These are phyloP conservation scores for Phycomyces nitens DNA, from an alignment of 192 early-diverging fungal species.

Conservation along the genomic window DNA sequence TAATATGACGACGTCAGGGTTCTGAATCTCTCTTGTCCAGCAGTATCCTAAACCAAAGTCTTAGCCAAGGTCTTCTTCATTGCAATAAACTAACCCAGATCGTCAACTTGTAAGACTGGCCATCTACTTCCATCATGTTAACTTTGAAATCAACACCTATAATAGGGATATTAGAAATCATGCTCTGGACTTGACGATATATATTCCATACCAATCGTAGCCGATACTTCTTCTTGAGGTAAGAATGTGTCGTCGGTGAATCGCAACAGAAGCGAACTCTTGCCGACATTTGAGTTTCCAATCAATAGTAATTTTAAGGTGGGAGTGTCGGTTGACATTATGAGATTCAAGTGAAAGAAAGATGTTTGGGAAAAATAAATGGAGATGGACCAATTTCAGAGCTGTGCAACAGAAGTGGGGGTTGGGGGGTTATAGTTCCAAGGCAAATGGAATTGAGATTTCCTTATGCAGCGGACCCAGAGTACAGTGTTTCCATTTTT, in stretches of 20 bases:
- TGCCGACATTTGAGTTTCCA: constrained; percentile 94
- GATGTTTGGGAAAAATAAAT: constrained; percentile 5
- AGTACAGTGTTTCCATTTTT: too few species aligned
- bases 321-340: constrained; percentile 30
- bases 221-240: constrained; percentile 86
- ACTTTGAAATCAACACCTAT: constrained; percentile 98
- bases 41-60: constrained; percentile 77
- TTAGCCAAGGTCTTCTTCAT: neutral
- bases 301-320: constrained; percentile 95
- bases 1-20: constrained; percentile 98
- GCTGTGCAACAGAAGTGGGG: neutral
- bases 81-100: constrained; percentile 70
- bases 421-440: neutral
- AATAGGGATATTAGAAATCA: too few species aligned
- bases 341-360: neutral
- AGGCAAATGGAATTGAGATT: neutral
- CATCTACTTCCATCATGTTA: constrained; percentile 81
- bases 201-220: constrained; percentile 67
- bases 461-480: too few species aligned
- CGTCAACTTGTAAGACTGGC: constrained; percentile 90
- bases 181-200: too few species aligned
- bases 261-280: constrained; percentile 87
- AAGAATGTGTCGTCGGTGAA: constrained; percentile 94
- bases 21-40: constrained; percentile 97
- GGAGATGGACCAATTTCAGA: neutral